These are phyloP conservation scores for Jackrogersella minutella DNA, from an alignment of 495 filamentous ascomycete species.

Conservation along the genomic window DNA sequence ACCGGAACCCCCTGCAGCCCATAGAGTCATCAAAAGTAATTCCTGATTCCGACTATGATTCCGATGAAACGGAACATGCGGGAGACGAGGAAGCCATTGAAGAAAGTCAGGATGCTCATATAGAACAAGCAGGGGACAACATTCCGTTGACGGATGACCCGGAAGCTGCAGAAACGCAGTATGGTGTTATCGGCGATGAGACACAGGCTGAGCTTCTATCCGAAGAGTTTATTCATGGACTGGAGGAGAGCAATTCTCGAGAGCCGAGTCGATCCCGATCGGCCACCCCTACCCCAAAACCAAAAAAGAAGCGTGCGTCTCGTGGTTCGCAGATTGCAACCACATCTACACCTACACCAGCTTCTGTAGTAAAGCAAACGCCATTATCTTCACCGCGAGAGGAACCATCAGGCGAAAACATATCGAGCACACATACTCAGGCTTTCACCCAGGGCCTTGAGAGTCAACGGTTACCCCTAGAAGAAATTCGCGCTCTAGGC, in stretches of 20 bases:
- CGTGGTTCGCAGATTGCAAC: constrained; percentile 3
- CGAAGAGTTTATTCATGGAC: constrained; percentile 13
- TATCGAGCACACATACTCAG: constrained; percentile 39
- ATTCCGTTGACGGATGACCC: constrained; percentile 12
- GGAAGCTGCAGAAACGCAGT: constrained; percentile 40
- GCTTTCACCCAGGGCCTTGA: constrained; percentile 55
- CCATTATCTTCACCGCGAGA: constrained; percentile 13
- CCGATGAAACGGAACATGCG: constrained; percentile 38
- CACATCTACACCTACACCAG: not conserved
- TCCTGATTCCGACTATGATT: constrained; percentile 54
- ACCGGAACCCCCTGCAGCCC: constrained; percentile 33
- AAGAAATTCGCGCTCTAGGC: constrained; percentile 53
- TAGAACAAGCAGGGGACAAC: not conserved
- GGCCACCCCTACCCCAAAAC: constrained; percentile 27
- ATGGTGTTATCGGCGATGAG: constrained; percentile 47
- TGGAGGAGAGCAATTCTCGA: constrained; percentile 7
- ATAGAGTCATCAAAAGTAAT: no score
- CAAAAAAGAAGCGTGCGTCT: constrained; percentile 1
- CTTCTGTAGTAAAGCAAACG: constrained; percentile 15
- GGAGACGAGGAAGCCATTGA: constrained; percentile 21
- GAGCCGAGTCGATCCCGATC: constrained; percentile 19
- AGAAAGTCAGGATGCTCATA: not conserved
- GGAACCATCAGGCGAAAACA: constrained; percentile 17
- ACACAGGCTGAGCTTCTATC: constrained; percentile 40
- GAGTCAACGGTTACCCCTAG: constrained; percentile 59